Evolutionary conservation across 179 eudicot species (phyloP), one percentile per base, ranked within the genome.

Genomic region (Silene coronaria): DNA sequence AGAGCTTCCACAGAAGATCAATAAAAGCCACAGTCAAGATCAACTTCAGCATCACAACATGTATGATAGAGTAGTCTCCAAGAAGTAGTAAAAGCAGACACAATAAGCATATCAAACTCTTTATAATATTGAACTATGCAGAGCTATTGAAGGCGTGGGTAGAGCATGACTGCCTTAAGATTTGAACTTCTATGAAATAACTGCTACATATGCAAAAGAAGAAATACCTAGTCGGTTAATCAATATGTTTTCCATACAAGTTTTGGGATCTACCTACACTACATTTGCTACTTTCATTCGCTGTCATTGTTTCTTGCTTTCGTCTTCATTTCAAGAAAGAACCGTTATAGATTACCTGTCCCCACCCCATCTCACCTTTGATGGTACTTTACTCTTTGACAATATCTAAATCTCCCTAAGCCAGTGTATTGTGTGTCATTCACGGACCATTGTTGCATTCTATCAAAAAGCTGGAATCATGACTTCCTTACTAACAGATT

Each of bases 1-100:
- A 27, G 36, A 27, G 73, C 67, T 76, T 27, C 79, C 17, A 60
- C 27, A 58, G 27, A 71, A 68, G 19, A 65, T 13, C 17, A 74
- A 12, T 2, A 76, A 46, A 48, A 67, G 17, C 24, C 51, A 10
- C 34, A 75, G 48, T 19, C 32, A 67, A 53, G 26, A 53, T n/a
- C 9, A 64, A 30, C 69, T 28, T 42, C 69, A 19, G 14, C 23
- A 22, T n/a, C 36, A 45, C 34, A 70, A 23, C 73, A 48, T 6
- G 17, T 32, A 45, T 26, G 60, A 48, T 14, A 46, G 60, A 46
- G 21, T 19, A 55, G 57, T 55, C 12, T 53, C 13, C 75, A 71
- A 27, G n/a, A 71, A 24, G 17, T 32, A 27, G 55, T 36, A 38
- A 36, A 34, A 67, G 26, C 26, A 34, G 23, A 36, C 71, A 34